Evolutionary conservation across 2,329 filamentous ascomycete genomes (phyloP), one percentile per base, ranked within the genome.

Genomic region (Alternaria ethzedia): DNA sequence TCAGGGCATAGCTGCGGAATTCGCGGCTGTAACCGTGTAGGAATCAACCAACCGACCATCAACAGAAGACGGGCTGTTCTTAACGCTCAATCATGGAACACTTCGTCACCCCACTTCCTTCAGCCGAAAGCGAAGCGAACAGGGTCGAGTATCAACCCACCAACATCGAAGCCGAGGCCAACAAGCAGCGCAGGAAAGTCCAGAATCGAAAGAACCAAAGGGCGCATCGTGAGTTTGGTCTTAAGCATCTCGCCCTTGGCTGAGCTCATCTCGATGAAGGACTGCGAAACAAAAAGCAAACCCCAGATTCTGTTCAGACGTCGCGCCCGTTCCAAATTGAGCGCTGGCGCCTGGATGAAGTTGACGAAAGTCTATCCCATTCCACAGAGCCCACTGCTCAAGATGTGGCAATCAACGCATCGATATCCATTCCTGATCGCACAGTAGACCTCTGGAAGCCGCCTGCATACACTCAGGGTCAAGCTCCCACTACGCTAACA

Each of bases 1-100:
- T 2, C 54, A 54, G 54, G 63, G 45, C 63, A 65, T 59, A 63
- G 63, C 63, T 65, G 63, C 59, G 36, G 7, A 36, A 23, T 61
- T 28, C 62, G 49, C 62, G 59, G 62, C 62, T 65, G 59, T 43
- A 65, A 62, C 43, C 58, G 58, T 54, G 54, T 55, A 60, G 59
- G 52, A 57, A 28, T 28, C 30, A 59, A 63, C 50, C 43, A 62
- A 62, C 23, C 21, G 6, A 47, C 32, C 10, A 30, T 32, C 12
- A 13, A 15, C 12, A 45, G 6, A 45, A 21, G 43, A 45, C 20
- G 43, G 17, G 6, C 13, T 11, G 3, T 13, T 20, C 7, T 50
- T 9, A 30, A n/a, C n/a, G 6, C 17, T 20, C 15, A 23, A 50
- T 9, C n/a, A 50, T 50, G 47, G 10, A 17, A 2, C 47, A 32